Base-by-base conservation (phyloP, 139 green algal genomes). In the Chloropicon primus region DNA sequence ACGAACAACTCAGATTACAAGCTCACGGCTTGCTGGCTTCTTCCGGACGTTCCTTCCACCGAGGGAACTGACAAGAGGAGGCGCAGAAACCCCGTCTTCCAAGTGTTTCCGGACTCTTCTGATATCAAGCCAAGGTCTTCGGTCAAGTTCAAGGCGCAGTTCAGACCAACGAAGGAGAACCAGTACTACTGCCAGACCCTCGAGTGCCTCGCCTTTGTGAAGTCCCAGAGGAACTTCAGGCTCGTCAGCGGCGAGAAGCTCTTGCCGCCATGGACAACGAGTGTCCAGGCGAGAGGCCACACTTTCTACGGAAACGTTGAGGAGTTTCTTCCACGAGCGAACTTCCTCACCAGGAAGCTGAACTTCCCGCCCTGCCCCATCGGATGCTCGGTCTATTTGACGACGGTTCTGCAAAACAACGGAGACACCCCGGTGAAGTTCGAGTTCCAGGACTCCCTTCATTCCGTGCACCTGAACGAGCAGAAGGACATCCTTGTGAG, bases 161-260 rank as follows among this genome's bases (percentile, higher is more conserved):
- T 93, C 85, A 81, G 89, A 21, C 89, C 89, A 0, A 76, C 80
- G 0, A 54, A 79, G 5, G 88, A 92, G 74, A 84, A 76, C 0
- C 54, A 78, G 28, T 85, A 89, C 79, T 90, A 88, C 76, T 27
- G 25, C 25, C 27, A 71, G 72, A 53, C 54, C 24, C 76, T 89
- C 73, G 72, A 83, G 74, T 83, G 75, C 53, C 27, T 77, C 25
- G 62, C 74, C 27, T 79, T 80, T 28, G 74, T 80, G 22, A 92
- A 93, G 77, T 74, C 73, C 75, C 87, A 88, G 85, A 82, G 87
- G 28, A 91, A 84, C 80, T 93, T 92, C 81, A 77, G 89, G 72
- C 84, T 91, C 72, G 80, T 93, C 27, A 28, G 80, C 10, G 86
- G 88, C 3, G 79, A 75, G 1, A 80, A 84, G 24, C 81, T 91